phyloP scores from a whole-genome alignment of 1,284 basidiomycete species.

The Tylopilus orsonianus region DNA sequence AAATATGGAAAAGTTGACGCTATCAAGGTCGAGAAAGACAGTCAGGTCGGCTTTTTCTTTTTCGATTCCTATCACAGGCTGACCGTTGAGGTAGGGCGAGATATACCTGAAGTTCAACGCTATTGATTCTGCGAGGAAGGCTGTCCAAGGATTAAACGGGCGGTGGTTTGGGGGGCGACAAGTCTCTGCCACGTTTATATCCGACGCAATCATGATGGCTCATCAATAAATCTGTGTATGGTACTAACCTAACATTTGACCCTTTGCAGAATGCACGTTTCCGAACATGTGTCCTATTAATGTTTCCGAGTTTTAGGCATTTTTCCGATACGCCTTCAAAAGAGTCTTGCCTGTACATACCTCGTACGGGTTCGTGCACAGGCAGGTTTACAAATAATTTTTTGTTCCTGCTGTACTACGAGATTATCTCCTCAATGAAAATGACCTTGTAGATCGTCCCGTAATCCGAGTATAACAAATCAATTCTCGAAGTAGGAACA shows the following conservation, averaged over 20 bases:
- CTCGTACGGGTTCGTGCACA: constrained; percentile 33
- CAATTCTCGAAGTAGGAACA: constrained; percentile 21
- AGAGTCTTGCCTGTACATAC: constrained; percentile 35
- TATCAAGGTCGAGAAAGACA: constrained; percentile 94
- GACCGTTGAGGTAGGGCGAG: constrained; percentile 72
- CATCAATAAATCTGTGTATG: constrained; percentile 55
- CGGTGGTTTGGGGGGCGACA: constrained; percentile 94
- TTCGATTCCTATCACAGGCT: not conserved
- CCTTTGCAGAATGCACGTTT: constrained; percentile 30
- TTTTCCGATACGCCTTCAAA: constrained; percentile 33
- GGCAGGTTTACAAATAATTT: constrained; percentile 36
- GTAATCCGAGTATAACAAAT: constrained; percentile 20
- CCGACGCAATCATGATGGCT: constrained; percentile 90
- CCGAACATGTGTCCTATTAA: constrained; percentile 26
- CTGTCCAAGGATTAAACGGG: constrained; percentile 87
- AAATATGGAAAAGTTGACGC: constrained; percentile 88
- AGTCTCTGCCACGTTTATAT: constrained; percentile 83
- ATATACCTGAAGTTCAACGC: constrained; percentile 93
- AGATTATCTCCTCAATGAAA: constrained; percentile 30
- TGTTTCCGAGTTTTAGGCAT: constrained; percentile 34
- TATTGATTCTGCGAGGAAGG: constrained; percentile 78
- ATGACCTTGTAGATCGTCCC: constrained; percentile 33
- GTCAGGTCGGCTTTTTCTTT: constrained; percentile 58
- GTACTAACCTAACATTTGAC: constrained; percentile 30
- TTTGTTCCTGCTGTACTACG: constrained; percentile 32